Evolutionary conservation across 2,329 filamentous ascomycete genomes (phyloP), one percentile per base, ranked within the genome.

Genomic region (Colletotrichum salicis): DNA sequence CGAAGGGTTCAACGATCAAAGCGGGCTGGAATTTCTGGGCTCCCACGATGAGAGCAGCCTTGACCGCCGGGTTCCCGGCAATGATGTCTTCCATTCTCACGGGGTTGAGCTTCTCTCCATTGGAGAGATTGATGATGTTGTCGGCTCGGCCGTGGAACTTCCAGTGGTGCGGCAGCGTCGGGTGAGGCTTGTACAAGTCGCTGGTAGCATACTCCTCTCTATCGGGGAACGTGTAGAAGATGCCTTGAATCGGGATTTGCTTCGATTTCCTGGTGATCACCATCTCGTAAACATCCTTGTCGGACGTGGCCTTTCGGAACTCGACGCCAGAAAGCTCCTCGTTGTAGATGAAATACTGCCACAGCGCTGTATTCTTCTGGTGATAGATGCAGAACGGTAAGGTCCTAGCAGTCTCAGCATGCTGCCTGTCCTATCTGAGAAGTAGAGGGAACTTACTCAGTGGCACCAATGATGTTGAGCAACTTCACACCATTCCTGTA

Each of bases 31-130:
- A 86, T 2, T 75, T 78, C 55, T 82, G 80, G 19, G 80, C 74
- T 3, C 87, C 87, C 0, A 87, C 84, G 1, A 88, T 83, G 1
- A 87, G 11, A 0, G 82, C 84, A 1, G 82, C 82, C 12, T 79
- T 80, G 41, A 88, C 73, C 1, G 78, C 73, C 0, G 83, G 80
- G 56, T 86, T 84, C 12, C 76, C 77, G 7, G 75, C 70, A 2
- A 88, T 75, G 15, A 79, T 80, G 0, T 77, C 74, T 72, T 87
- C 86, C 41, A 87, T 84, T 2, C 79, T 81, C 4, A 84, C 77
- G 3, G 77, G 76, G 71, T 88, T 88, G 7, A 87, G 74, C 76
- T 88, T 88, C 77, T 87, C 84, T 33, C 86, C 86, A 58, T 84
- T 87, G 2, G 82, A 84, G 45, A 88, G 83, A 15, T 88, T 85